These are phyloP conservation scores for Vaccinium myrtillus DNA, from an alignment of 148 eudicot genomes.

Conservation along the genomic window DNA sequence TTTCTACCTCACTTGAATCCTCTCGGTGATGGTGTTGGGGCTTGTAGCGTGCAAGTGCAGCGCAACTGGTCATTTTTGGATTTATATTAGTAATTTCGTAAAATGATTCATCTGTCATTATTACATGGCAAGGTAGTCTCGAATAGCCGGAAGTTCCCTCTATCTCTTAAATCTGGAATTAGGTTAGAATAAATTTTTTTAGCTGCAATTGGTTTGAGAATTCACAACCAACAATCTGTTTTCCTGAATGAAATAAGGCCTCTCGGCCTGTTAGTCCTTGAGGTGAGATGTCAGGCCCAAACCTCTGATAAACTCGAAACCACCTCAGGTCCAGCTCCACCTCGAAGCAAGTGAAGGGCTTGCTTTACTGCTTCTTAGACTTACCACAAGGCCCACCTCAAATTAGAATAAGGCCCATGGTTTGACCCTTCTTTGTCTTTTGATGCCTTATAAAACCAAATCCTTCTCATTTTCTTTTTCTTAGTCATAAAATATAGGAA, in stretches of 20 bases:
- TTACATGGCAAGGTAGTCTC: not conserved
- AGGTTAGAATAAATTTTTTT: not conserved
- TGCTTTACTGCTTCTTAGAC: not conserved
- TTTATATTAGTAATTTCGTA: no score
- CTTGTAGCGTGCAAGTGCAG: not conserved
- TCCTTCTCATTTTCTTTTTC: not conserved
- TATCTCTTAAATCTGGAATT: not conserved
- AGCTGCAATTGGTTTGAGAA: not conserved
- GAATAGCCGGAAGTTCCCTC: not conserved
- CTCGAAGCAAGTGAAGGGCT: not conserved
- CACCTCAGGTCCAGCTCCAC: not conserved
- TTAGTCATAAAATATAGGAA: not conserved
- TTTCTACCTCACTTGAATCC: not conserved
- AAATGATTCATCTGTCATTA: not conserved
- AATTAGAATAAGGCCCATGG: not conserved
- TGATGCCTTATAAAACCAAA: not conserved
- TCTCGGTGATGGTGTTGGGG: not conserved
- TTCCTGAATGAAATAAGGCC: not conserved
- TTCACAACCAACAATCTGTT: not conserved
- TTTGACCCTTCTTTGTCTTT: not conserved
- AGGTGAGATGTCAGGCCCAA: not conserved
- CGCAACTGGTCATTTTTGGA: not conserved
- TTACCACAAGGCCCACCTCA: no score
- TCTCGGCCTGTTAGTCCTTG: not conserved
- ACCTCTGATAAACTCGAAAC: not conserved